Evolutionary conservation across 2,329 filamentous ascomycete species (phyloP), one percentile per base, ranked within the genome.

Genomic region (Penicillium sp.): DNA sequence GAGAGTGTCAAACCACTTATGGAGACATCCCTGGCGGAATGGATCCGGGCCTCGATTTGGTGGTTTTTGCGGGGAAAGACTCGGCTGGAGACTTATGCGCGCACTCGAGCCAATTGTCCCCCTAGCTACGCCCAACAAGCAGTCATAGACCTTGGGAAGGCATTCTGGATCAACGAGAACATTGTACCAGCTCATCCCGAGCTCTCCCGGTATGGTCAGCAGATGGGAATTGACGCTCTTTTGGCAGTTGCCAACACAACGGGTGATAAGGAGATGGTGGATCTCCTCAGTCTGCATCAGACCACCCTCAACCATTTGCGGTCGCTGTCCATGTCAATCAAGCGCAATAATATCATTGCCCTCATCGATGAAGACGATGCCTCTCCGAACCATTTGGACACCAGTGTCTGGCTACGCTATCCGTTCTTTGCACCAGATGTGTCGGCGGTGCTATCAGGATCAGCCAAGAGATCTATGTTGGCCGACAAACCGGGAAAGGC

Each of bases 41-140:
- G 93, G 78, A 80, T 89, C 10, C 84, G 90, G 56, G 88, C 87
- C 24, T 87, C 86, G 3, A 79, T 90, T 0, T 97, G 93, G 93
- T 97, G 93, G 93, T 96, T 96, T 68, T 71, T 96, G 46, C 89
- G 86, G 64, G 93, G 92, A 21, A 87, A 92, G 59, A 85, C 87
- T 68, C 86, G 87, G 10, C 80, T 96, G 51, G 93, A 96, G 71
- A 74, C 77, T 13, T 80, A 88, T 39, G 86, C 96, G 47, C 83
- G 90, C 58, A 86, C 85, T 52, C 82, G 85, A 7, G 24, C 80
- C 73, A 60, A 70, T 72, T 4, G 72, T 78, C 51, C 63, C 50
- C 45, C 61, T 61, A 73, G 84, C 59, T 79, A 63, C 22, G 69
- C 71, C 16, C 87, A 90, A 56, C 93, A 96, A 74, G 88, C 91